A percentile compares a stretch with the other conserved stretches of the same genome.
Conservation (phyloP, 208 protist genomes). For the Leishmania guyanensis region DNA sequence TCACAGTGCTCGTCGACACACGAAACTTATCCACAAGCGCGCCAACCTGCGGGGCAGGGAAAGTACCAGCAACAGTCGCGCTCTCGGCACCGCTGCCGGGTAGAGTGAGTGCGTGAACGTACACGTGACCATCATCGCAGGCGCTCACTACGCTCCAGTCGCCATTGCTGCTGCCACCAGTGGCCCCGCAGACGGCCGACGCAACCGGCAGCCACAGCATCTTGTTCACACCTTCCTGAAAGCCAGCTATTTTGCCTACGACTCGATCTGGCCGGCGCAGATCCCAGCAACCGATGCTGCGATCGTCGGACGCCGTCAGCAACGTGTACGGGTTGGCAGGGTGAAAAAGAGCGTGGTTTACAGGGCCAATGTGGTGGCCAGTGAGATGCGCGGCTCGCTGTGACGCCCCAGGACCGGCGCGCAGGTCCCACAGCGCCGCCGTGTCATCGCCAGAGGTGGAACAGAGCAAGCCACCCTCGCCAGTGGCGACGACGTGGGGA, state of each 20-base stretch:
- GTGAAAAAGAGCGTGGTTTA: conserved; percentile 79
- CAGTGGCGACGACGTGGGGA: conserved; percentile 27
- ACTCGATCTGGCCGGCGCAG: conserved; percentile 42
- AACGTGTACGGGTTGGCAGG: conserved; percentile 38
- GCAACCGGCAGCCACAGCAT: conserved; percentile 52
- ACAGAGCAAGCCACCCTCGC: conserved; percentile 46
- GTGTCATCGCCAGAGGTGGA: conserved; percentile 87
- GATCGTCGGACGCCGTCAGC: conserved; percentile 79
- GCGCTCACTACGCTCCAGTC: conserved; percentile 57
- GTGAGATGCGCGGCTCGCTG: conserved; percentile 27
- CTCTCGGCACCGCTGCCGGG: conserved; percentile 6
- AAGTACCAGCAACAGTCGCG: neutral
- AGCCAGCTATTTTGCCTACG: conserved; percentile 56
- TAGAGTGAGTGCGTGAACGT: conserved; percentile 57
- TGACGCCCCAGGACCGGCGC: conserved; percentile 17
- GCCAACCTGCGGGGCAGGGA: conserved; percentile 24
- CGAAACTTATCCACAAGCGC: conserved; percentile 72
- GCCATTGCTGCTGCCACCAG: neutral
- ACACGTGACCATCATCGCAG: conserved; percentile 86
- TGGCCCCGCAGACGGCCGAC: conserved; percentile 11
- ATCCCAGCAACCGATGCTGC: conserved; percentile 77
- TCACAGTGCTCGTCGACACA: conserved; percentile 72
- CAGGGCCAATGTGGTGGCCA: conserved; percentile 60
- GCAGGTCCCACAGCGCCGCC: conserved; percentile 77
- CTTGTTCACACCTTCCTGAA: conserved; percentile 84